These are phyloP conservation scores for Hymenoscyphus salicellus DNA, from an alignment of 2,329 filamentous ascomycete genomes.

Conservation along the genomic window DNA sequence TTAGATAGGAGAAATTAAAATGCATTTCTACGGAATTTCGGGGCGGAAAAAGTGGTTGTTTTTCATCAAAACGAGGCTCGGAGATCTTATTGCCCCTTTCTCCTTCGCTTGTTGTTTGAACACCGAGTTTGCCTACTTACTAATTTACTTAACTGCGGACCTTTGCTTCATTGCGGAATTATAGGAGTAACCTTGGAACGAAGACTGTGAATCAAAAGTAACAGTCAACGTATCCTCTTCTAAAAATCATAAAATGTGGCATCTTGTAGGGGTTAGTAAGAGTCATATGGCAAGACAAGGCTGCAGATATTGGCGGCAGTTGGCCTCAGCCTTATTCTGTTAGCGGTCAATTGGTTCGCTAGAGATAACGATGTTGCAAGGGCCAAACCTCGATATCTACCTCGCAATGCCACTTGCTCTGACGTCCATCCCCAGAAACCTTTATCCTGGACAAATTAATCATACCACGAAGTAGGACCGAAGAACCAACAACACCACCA, in stretches of 20 bases:
- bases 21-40: background rate
- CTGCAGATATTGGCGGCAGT: conserved; percentile 7
- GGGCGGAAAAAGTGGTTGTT: background rate
- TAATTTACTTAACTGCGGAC: background rate
- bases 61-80: background rate
- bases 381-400: conserved; percentile 6
- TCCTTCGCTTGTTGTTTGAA: background rate
- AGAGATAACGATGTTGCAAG: background rate
- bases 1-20: background rate
- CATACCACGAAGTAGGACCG: background rate
- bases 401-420: conserved; percentile 3
- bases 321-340: conserved; percentile 9
- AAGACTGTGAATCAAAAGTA: background rate
- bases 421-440: conserved; percentile 1
- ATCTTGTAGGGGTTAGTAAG: background rate
- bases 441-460: background rate
- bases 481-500: background rate
- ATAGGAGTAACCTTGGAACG: background rate
- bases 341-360: conserved; percentile 8
- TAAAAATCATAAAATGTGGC: background rate
- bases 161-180: background rate
- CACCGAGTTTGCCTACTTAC: background rate
- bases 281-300: background rate
- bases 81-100: background rate
- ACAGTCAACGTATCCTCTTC: background rate